These are phyloP conservation scores for Dictyostelium purpureum DNA, from an alignment of 78 protist genomes.

Conservation along the genomic window DNA sequence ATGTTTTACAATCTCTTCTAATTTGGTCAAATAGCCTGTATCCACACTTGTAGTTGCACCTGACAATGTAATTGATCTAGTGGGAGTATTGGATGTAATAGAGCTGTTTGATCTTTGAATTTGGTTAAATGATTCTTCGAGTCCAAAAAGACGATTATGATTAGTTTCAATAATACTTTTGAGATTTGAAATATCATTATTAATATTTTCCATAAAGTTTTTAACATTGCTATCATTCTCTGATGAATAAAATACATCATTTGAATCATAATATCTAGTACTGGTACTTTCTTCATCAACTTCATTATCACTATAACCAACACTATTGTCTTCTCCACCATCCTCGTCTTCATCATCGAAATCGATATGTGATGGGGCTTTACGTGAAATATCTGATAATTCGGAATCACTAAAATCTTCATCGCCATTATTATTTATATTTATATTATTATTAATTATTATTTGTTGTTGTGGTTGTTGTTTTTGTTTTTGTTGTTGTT, in stretches of 20 bases:
- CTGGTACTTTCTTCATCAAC: not conserved
- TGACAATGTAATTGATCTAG: not conserved
- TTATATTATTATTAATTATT: not conserved
- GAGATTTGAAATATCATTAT: slow-evolving; percentile 34
- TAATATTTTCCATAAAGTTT: slow-evolving; percentile 28
- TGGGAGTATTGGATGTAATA: not conserved
- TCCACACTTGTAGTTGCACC: not conserved
- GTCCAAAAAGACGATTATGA: slow-evolving; percentile 39
- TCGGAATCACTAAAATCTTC: not conserved
- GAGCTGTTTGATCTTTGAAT: not conserved
- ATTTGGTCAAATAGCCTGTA: slow-evolving; percentile 14
- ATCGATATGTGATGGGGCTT: slow-evolving; percentile 28
- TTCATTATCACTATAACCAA: not conserved
- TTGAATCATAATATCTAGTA: slow-evolving; percentile 43
- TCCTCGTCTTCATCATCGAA: not conserved
- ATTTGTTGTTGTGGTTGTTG: not conserved
- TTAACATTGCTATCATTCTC: not conserved
- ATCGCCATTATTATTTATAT: not conserved
- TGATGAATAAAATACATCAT: slow-evolving; percentile 9
- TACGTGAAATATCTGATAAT: slow-evolving; percentile 1
- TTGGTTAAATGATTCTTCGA: slow-evolving; percentile 24
- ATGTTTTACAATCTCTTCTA: slow-evolving; percentile 63
- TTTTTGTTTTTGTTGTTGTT: slow-evolving; percentile 44
- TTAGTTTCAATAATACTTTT: slow-evolving; percentile 59
- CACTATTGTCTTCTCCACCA: not conserved